These are phyloP conservation scores for Ricinus communis DNA, from an alignment of 345 rosid genomes.

Conservation along the genomic window DNA sequence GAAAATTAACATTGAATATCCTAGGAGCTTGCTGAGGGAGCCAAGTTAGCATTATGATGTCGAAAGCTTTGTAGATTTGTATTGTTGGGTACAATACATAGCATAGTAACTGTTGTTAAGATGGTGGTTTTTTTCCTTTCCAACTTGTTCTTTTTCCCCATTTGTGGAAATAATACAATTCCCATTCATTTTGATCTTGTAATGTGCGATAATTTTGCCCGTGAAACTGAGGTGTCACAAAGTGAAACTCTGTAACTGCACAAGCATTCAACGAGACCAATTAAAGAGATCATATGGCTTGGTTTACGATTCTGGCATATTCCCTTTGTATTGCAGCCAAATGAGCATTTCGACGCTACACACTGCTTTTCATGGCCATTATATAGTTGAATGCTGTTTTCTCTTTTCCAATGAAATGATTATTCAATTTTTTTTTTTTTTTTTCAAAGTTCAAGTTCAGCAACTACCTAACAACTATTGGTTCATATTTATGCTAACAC, in stretches of 20 bases:
- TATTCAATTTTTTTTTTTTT: no score
- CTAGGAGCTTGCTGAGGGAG: conserved; percentile 8
- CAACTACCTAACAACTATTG: no score
- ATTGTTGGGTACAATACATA: conserved; percentile 24
- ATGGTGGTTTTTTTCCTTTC: neutral
- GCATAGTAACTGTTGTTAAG: conserved; percentile 26
- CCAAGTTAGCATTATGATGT: conserved; percentile 31
- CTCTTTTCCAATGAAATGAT: no score
- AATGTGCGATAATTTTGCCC: conserved; percentile 9
- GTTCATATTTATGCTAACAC: no score
- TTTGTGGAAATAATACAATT: conserved; percentile 26
- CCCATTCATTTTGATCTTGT: conserved; percentile 15
- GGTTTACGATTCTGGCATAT: neutral
- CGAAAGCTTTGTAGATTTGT: conserved; percentile 45
- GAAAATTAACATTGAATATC: conserved; percentile 12
- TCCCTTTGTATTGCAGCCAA: no score
- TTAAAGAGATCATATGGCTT: neutral
- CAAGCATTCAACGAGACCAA: neutral
- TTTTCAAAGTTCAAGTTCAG: no score
- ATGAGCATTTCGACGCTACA: no score
- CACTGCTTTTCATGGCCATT: no score
- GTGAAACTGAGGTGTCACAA: neutral
- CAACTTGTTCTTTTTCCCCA: neutral
- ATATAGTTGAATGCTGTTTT: no score
- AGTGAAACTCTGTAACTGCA: neutral